phyloP scores from a whole-genome alignment of 1,284 basidiomycete genomes.

The Rhodotorula sp. region DNA sequence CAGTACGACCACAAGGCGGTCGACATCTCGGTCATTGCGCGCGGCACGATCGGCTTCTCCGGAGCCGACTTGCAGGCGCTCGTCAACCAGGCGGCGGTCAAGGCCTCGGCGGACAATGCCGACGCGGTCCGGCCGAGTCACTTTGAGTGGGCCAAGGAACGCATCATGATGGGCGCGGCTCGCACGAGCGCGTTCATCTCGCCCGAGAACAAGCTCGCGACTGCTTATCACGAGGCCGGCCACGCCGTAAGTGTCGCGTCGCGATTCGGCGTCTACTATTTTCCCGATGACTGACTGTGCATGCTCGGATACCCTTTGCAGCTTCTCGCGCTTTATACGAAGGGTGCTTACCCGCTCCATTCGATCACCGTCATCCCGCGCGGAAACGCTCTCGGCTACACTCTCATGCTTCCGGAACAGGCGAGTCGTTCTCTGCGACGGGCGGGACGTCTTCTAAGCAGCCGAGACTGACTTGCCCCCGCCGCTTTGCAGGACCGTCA shows the following conservation, averaged over 20 bases:
- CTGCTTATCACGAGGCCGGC: constrained; percentile 94
- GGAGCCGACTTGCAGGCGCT: constrained; percentile 56
- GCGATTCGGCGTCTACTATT: too few relatives aligned
- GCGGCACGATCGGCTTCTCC: constrained; percentile 86
- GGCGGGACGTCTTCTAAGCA: too few relatives aligned
- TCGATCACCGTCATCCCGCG: constrained; percentile 85
- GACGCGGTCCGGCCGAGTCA: constrained; percentile 70
- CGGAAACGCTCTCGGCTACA: constrained; percentile 85
- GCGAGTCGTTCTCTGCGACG: neutral
- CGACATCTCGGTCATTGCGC: constrained; percentile 77
- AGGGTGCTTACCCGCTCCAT: constrained; percentile 89
- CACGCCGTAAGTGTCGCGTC: constrained; percentile 58
- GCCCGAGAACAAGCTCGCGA: constrained; percentile 68
- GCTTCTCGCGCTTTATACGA: constrained; percentile 82
- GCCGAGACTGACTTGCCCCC: neutral
- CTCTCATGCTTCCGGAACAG: constrained; percentile 73
- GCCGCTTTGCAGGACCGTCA: constrained; percentile 57
- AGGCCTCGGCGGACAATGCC: constrained; percentile 78
- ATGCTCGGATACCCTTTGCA: neutral
- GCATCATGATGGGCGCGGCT: constrained; percentile 89
- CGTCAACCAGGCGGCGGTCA: constrained; percentile 69
- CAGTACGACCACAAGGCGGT: constrained; percentile 63
- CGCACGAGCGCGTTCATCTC: constrained; percentile 82
- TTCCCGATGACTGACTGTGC: neutral
- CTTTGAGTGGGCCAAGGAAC: constrained; percentile 92